A percentile compares a stretch with the other conserved stretches of the same genome.
Evolutionary conservation across 78 protist genomes (phyloP).

Genomic region (Trichosphaerium sp.): DNA sequence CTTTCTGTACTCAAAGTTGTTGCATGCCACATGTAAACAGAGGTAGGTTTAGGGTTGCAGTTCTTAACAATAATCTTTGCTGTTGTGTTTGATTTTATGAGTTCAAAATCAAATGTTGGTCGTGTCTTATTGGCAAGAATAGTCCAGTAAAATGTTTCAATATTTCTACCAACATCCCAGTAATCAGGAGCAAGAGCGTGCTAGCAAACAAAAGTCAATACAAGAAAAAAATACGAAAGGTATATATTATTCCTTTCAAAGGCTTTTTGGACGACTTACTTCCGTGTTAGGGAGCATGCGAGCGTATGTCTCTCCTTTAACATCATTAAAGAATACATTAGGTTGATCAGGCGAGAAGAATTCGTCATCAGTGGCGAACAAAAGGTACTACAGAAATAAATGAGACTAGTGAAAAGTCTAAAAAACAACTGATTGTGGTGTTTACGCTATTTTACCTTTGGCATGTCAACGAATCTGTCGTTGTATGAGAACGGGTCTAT

Average conservation of each 20-base stretch:
- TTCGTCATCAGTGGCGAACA: conserved; percentile 39
- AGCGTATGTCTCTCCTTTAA: conserved; percentile 21
- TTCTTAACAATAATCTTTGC: neutral
- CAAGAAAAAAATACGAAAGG: no score
- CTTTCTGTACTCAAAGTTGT: neutral
- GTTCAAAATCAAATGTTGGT: conserved; percentile 13
- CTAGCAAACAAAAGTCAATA: no score
- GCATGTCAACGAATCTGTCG: conserved; percentile 33
- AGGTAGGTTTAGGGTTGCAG: conserved; percentile 3
- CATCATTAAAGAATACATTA: conserved; percentile 12
- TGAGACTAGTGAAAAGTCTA: neutral
- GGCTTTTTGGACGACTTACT: no score
- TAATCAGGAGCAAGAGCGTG: conserved; percentile 39
- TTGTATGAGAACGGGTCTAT: conserved; percentile 36
- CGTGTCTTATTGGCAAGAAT: neutral
- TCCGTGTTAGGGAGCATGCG: conserved; percentile 52
- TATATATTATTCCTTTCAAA: no score
- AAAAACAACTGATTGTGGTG: neutral
- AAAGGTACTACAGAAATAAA: neutral
- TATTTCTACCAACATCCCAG: conserved; percentile 20
- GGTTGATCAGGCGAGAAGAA: conserved; percentile 39
- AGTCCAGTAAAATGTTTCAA: conserved; percentile 12
- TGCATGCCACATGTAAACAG: conserved; percentile 14
- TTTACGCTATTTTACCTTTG: no score
- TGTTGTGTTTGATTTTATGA: neutral